Evolutionary conservation across 2,329 filamentous ascomycete genomes (phyloP), one percentile per base, ranked within the genome.

Genomic region (Penicillium sp.): DNA sequence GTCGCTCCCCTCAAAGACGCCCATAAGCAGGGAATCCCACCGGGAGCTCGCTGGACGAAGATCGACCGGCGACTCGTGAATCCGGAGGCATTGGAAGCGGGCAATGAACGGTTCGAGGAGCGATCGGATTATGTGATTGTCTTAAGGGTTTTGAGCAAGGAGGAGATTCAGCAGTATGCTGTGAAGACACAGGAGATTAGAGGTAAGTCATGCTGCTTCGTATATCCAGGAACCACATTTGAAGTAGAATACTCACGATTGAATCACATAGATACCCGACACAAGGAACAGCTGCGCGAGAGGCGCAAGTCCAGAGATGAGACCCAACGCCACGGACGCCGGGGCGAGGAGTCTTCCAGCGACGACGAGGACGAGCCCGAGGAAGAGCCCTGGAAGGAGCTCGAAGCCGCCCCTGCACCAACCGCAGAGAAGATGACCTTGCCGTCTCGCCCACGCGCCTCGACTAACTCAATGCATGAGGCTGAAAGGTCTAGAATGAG

Each of bases 61-160:
- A 90, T 97, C 64, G 87, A 85, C 64, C 82, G 90, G 49, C 83
- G 85, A 57, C 78, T 95, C 48, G 90, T 97, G 61, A 96, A 94
- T 59, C 89, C 90, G 0, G 86, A 91, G 59, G 89, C 90, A 0
- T 72, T 97, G 41, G 85, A 87, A 51, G 79, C 87, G 53, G 86
- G 87, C n/a, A 87, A 93, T 61, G 90, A 96, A 72, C 79, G 91
- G 28, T 97, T 86, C 58, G 91, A 97, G 69, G 87, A 94, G 60
- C 81, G 89, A n/a, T 81, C 89, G 52, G 89, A 95, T 63, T 94
- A 89, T 67, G 89, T 97, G 52, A 95, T 96, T 66, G 89, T 96
- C 2, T 75, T 97, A 49, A 78, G 90, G 49, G 91, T 96, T 7
- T 69, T 97, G 64, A 87, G 82, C 42, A 87, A 86, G 68, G 87